Conservation (phyloP, 441 rosid genomes). For the Viola pubescens region DNA sequence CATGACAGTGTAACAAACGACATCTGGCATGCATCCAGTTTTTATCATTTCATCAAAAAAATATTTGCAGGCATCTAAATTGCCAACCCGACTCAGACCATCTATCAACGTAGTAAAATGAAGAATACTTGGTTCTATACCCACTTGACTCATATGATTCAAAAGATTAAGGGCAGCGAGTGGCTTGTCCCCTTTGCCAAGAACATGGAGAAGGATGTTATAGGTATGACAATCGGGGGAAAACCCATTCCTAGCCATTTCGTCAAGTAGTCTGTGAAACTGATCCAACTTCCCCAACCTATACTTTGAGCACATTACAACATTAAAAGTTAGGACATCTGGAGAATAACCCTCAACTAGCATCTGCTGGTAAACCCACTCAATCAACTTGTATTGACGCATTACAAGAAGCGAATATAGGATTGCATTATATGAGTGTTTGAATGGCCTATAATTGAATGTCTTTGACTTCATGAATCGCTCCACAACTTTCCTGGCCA, state of each 20-base stretch:
- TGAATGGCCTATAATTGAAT: slow-evolving; percentile 72
- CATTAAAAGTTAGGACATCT: slow-evolving; percentile 63
- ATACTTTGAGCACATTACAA: slow-evolving; percentile 62
- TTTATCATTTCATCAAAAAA: slow-evolving; percentile 71
- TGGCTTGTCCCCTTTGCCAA: slow-evolving; percentile 72
- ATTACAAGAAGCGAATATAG: slow-evolving; percentile 47
- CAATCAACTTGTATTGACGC: slow-evolving; percentile 70
- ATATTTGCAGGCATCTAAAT: slow-evolving; percentile 68
- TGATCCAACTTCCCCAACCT: slow-evolving; percentile 62
- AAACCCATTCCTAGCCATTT: slow-evolving; percentile 55
- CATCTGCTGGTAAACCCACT: slow-evolving; percentile 85
- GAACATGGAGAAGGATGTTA: slow-evolving; percentile 72
- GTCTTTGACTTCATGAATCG: slow-evolving; percentile 67
- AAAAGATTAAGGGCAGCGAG: slow-evolving; percentile 66
- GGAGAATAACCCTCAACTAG: slow-evolving; percentile 49
- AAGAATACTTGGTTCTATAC: slow-evolving; percentile 53
- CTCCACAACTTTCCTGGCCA: slow-evolving; percentile 60
- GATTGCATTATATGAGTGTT: slow-evolving; percentile 75
- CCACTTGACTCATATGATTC: slow-evolving; percentile 72
- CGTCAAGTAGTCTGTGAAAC: slow-evolving; percentile 66
- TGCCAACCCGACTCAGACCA: slow-evolving; percentile 84
- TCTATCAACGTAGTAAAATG: slow-evolving; percentile 87
- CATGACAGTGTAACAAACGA: slow-evolving; percentile 81
- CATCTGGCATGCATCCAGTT: slow-evolving; percentile 63
- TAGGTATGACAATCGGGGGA: slow-evolving; percentile 80